These are phyloP conservation scores for Vitis hybrid DNA, from an alignment of 177 flowering plant species.

Conservation along the genomic window DNA sequence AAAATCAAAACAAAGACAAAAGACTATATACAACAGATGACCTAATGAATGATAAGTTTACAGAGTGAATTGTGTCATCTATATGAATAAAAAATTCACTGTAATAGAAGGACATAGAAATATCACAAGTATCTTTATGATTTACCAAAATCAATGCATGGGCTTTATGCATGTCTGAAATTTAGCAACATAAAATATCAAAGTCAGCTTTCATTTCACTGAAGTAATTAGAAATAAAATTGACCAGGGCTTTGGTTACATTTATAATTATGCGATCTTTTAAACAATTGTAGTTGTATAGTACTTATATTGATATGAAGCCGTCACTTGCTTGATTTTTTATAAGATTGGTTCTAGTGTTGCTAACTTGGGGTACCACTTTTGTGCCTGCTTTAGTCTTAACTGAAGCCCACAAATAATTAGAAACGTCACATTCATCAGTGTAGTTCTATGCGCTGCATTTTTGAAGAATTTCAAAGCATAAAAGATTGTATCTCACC, in stretches of 20 bases:
- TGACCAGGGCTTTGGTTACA: background rate
- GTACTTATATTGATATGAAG: conserved; percentile 42
- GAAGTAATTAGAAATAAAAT: background rate
- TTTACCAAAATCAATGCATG: no score
- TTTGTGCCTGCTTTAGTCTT: conserved; percentile 27
- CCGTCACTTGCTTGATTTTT: conserved; percentile 51
- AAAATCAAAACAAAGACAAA: no score
- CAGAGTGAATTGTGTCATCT: no score
- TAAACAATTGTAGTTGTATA: background rate
- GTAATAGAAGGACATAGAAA: no score
- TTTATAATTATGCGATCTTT: background rate
- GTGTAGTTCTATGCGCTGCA: background rate
- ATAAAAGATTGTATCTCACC: conserved; percentile 20
- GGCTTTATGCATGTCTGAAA: no score
- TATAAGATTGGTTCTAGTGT: conserved; percentile 24
- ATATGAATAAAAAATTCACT: no score
- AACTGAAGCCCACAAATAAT: conserved; percentile 30
- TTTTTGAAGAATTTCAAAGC: background rate
- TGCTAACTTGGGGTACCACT: conserved; percentile 28
- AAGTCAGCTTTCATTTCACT: background rate
- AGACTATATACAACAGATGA: no score
- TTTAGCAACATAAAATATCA: background rate
- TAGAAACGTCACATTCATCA: background rate
- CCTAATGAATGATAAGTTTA: no score
- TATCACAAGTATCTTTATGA: no score